Percentiles rank a stretch among this genome's conserved stretches.
Evolutionary conservation across 768 basidiomycete species (phyloP).

Genomic region (Holtermannia corniformis): DNA sequence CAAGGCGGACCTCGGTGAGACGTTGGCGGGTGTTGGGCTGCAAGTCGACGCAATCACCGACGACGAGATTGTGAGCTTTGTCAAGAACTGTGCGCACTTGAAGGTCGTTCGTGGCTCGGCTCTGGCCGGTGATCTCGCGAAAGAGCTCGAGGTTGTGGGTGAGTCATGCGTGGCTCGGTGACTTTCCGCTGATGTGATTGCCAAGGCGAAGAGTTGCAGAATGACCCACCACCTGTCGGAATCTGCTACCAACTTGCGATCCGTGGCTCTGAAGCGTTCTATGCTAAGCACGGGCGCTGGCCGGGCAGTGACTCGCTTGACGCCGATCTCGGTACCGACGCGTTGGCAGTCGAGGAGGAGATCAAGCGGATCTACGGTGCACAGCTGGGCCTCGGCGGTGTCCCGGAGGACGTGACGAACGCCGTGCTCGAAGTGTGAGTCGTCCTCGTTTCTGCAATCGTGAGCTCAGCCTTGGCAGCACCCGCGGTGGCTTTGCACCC

Average conservation of each 20-base stretch:
- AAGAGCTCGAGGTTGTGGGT: not conserved
- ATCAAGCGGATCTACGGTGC: slow-evolving; percentile 1
- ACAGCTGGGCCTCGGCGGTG: no score
- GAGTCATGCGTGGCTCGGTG: not conserved
- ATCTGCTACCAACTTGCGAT: slow-evolving; percentile 15
- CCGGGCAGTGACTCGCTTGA: slow-evolving; percentile 25
- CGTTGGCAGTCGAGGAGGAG: slow-evolving; percentile 11
- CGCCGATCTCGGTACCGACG: slow-evolving; percentile 15
- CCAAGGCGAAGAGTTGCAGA: not conserved
- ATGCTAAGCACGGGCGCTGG: slow-evolving; percentile 26
- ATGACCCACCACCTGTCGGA: not conserved
- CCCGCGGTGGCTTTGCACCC: slow-evolving; percentile 31
- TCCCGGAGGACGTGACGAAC: slow-evolving; percentile 28
- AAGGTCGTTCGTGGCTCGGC: not conserved
- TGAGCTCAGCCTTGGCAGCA: slow-evolving; percentile 7
- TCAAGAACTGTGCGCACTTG: slow-evolving; percentile 38
- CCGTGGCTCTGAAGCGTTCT: slow-evolving; percentile 36
- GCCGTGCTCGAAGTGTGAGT: slow-evolving; percentile 68
- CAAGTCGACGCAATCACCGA: slow-evolving; percentile 26
- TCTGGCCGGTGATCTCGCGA: not conserved
- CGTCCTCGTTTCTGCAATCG: not conserved
- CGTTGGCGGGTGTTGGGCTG: slow-evolving; percentile 27
- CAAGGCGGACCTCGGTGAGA: slow-evolving; percentile 16
- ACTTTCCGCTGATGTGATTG: not conserved
- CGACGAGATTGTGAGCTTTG: slow-evolving; percentile 42